Evolutionary conservation across 768 basidiomycete species (phyloP), one percentile per base, ranked within the genome.

Genomic region (Pleurotus sapidus): DNA sequence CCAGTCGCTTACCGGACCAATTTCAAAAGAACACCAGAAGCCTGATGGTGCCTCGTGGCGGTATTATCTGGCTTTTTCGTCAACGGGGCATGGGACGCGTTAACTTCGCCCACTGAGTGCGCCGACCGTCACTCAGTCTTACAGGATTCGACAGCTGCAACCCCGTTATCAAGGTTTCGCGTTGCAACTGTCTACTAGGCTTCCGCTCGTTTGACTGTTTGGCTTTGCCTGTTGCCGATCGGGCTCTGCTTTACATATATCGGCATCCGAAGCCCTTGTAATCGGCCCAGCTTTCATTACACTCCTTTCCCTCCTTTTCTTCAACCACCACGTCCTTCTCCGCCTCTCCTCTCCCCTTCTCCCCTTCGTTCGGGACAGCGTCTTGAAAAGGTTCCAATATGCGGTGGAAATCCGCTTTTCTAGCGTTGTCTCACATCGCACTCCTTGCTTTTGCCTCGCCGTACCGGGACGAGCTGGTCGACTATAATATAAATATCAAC

Each of bases 401-500:
- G 80, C 78, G 80, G 77, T 73, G 83, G 15, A 42, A 40, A 39
- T 17, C 37, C 61, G 70, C 80, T 62, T 64, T 82, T 57, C 58
- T 72, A 63, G 63, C 68, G 72, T 62, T 78, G 59, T 63, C 76
- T 54, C 59, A 73, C 49, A 61, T 83, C 51, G 64, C 72, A 27
- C 61, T 69, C 39, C 64, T 74, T 59, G 78, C 74, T 48, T 48
- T 60, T 43, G 84, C 88, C 2, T 84, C 88, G 8, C 90, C 89
- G 0, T 94, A 87, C 64, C 75, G 80, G 20, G 78, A 82, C 4
- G 80, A 86, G 64, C 82, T 92, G 60, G 72, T 75, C 39, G 76
- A 83, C 63, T 93, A 86, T 76, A 94, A 95, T 68, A 72, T 94
- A 70, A 94, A 95, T 71, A 64, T 77, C 64, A 92, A 91, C 72